These are phyloP conservation scores for Coccomyxa sp. DNA, from an alignment of 139 green algal genomes.

Conservation along the genomic window DNA sequence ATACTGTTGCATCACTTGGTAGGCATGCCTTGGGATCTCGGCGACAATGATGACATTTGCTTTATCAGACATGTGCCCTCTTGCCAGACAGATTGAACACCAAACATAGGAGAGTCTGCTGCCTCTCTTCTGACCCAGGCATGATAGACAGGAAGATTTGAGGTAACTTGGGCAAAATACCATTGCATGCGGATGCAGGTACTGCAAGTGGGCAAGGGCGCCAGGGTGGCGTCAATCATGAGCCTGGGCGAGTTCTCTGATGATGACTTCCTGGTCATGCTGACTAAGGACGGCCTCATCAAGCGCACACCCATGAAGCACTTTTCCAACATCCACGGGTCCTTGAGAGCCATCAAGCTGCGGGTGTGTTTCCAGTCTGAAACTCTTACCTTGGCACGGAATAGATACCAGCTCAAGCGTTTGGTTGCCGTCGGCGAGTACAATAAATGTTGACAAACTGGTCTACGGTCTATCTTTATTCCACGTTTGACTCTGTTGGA, in stretches of 20 bases:
- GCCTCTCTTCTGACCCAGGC: neutral
- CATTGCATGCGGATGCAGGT: slow-evolving; percentile 35
- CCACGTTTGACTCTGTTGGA: neutral
- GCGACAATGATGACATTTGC: neutral
- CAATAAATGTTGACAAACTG: neutral
- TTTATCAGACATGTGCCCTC: neutral
- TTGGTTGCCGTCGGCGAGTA: too few species aligned
- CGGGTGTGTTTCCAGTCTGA: neutral
- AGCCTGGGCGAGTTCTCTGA: slow-evolving; percentile 33
- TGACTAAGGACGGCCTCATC: slow-evolving; percentile 53
- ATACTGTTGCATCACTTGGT: neutral
- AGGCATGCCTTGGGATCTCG: neutral
- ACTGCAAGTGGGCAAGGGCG: slow-evolving; percentile 36
- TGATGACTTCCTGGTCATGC: slow-evolving; percentile 48
- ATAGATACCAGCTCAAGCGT: neutral
- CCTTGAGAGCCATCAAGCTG: slow-evolving; percentile 46
- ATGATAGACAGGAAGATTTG: neutral
- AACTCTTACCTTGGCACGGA: neutral
- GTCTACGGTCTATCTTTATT: neutral
- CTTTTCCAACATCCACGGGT: slow-evolving; percentile 35
- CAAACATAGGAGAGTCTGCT: neutral
- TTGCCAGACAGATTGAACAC: neutral
- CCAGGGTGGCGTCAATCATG: slow-evolving; percentile 53
- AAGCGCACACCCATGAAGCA: slow-evolving; percentile 55
- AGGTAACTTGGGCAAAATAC: neutral